These are phyloP conservation scores for Silene latifolia DNA, from an alignment of 148 eudicot genomes.

Conservation along the genomic window DNA sequence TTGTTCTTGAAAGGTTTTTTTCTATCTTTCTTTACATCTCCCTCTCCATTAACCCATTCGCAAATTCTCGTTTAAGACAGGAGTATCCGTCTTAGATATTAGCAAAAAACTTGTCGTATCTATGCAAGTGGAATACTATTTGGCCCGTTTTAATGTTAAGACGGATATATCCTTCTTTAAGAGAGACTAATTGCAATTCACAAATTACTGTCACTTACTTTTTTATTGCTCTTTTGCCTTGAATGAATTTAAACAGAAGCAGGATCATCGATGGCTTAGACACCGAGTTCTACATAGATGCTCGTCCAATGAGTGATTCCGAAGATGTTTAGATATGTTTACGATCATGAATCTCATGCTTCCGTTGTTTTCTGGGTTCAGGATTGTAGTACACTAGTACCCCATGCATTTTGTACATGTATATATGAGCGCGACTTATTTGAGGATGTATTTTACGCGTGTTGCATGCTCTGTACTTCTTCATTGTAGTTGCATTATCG, in stretches of 20 bases:
- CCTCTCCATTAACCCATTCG: background rate
- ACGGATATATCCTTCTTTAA: too few species aligned
- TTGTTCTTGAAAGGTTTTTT: conserved; percentile 72
- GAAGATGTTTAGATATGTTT: conserved; percentile 43
- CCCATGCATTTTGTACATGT: conserved; percentile 2
- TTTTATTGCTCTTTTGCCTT: background rate
- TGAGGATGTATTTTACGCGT: background rate
- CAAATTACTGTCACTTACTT: too few species aligned
- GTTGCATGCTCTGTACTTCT: background rate
- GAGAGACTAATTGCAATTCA: too few species aligned
- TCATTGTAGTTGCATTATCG: background rate
- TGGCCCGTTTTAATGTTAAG: too few species aligned
- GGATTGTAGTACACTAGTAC: background rate
- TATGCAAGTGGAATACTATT: too few species aligned
- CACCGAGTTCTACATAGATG: conserved; percentile 64
- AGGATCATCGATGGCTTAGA: conserved; percentile 68
- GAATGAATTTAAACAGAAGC: conserved; percentile 41
- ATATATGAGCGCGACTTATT: conserved; percentile 12
- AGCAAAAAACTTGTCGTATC: too few species aligned
- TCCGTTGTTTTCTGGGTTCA: background rate
- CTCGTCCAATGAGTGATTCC: conserved; percentile 56
- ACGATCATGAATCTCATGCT: background rate
- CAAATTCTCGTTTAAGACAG: too few species aligned
- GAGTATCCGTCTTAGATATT: too few species aligned
- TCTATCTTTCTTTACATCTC: background rate